Evolutionary conservation across 306 rosid genomes (phyloP), one percentile per base, ranked within the genome.

Genomic region (Castanea mollissima): DNA sequence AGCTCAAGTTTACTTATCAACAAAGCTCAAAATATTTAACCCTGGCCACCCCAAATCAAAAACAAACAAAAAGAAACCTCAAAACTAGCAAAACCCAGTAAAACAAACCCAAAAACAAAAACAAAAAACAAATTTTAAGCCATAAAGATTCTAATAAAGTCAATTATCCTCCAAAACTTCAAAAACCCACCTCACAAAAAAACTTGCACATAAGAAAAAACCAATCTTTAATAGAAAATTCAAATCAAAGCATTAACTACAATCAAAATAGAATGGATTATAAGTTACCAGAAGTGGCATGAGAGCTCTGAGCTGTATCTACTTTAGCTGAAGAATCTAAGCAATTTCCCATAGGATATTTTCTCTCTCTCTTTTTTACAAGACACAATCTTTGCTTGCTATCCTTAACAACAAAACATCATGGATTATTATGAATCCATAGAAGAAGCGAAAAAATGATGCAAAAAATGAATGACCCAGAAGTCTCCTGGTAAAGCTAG

Each of bases 311-410:
- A 49, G 54, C 85, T 3, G 84, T 79, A 76, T 94, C 91, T 55
- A 92, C 86, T 85, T 87, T 94, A 41, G 99, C 97, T 69, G 99
- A 91, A 73, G 94, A 93, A 92, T 64, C 87, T 35, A 94, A 56
- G 80, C 99, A 92, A 88, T 94, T 94, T 73, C 99, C 99, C 97
- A 94, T 94, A 12, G 35, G 9, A 49, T 49, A 16, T 15, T n/a
- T 6, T 6, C 64, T 46, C 54, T 74, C 46, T 41, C 11, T 38
- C 46, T 38, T 9, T 62, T 23, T 34, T n/a, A 15, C 46, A 41
- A 8, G 46, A 41, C 46, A 31, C 7, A 5, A 31, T 35, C 3
- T 21, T 23, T 0, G 14, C 46, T 64, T 52, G n/a, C 14, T 29
- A 16, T 10, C 29, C 15, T 15, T 1, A 78, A 23, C 52, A 74